Conservation (phyloP, 306 rosid species). For the Potentilla sterilis region DNA sequence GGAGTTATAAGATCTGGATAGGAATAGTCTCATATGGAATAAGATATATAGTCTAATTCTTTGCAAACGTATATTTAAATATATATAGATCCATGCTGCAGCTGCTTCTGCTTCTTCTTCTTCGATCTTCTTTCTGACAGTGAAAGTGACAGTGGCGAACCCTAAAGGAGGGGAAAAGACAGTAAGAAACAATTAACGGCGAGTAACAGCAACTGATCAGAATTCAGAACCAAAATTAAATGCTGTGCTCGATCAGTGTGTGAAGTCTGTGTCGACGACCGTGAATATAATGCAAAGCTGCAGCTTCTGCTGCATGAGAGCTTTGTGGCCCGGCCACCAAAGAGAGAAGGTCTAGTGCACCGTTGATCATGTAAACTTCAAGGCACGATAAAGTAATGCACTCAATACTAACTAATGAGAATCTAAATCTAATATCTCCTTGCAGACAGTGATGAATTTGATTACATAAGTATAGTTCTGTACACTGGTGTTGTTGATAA, state of each 20-base stretch:
- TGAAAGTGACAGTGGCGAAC: slow-evolving; percentile 26
- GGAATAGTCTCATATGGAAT: slow-evolving; percentile 4
- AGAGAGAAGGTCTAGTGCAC: not conserved
- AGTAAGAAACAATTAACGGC: not conserved
- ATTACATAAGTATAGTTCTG: not conserved
- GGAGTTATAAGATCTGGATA: not conserved
- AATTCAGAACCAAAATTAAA: not conserved
- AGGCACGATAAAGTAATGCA: not conserved
- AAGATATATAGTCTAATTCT: not conserved
- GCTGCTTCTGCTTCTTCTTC: too few species aligned
- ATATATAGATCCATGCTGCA: not conserved
- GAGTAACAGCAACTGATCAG: not conserved
- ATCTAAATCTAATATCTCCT: not conserved
- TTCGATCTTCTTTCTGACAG: slow-evolving; percentile 9
- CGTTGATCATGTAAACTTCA: not conserved
- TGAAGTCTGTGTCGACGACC: not conserved
- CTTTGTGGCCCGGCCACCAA: not conserved
- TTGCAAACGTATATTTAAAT: not conserved
- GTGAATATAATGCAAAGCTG: slow-evolving; percentile 1
- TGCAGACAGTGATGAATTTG: not conserved
- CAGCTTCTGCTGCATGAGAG: not conserved
- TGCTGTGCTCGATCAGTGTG: not conserved
- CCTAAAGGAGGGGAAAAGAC: slow-evolving; percentile 12
- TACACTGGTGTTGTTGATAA: not conserved
- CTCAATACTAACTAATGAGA: not conserved